A percentile compares a stretch with the other conserved stretches of the same genome.
Conservation (phyloP, 2,329 filamentous ascomycete species). For the Apiospora pterosperma region DNA sequence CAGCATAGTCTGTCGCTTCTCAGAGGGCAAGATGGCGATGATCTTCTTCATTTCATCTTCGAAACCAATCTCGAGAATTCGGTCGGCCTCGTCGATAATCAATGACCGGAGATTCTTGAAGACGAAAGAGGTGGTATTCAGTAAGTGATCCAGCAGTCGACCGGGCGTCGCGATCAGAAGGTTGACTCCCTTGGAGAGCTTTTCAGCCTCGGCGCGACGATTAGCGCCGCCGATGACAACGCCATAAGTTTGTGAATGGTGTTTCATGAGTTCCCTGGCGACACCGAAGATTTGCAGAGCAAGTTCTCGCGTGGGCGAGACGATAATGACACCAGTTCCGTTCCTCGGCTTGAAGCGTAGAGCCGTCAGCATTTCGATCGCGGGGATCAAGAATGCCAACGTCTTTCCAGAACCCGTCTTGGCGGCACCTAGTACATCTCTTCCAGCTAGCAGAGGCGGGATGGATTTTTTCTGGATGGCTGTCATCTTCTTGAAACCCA, state of each 20-base stretch:
- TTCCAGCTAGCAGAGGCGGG: slow-evolving; percentile 81
- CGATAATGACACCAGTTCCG: slow-evolving; percentile 76
- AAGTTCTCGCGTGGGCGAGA: slow-evolving; percentile 89
- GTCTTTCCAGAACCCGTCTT: slow-evolving; percentile 96
- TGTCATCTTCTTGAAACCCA: slow-evolving; percentile 95
- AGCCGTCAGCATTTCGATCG: slow-evolving; percentile 86
- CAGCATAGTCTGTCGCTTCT: slow-evolving; percentile 77
- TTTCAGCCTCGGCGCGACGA: slow-evolving; percentile 84
- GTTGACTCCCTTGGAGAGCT: slow-evolving; percentile 92
- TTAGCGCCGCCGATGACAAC: slow-evolving; percentile 97
- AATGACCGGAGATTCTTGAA: slow-evolving; percentile 93
- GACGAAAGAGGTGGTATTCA: slow-evolving; percentile 73
- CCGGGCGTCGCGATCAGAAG: slow-evolving; percentile 92
- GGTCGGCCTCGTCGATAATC: slow-evolving; percentile 94
- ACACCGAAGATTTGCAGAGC: slow-evolving; percentile 96
- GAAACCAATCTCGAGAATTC: slow-evolving; percentile 95
- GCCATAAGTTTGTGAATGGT: slow-evolving; percentile 91
- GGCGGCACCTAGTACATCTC: slow-evolving; percentile 89
- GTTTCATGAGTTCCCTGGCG: slow-evolving; percentile 85
- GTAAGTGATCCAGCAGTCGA: slow-evolving; percentile 86
- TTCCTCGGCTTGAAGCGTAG: slow-evolving; percentile 94
- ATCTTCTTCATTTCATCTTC: slow-evolving; percentile 98
- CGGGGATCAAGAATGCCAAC: slow-evolving; percentile 88
- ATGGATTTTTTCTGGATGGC: slow-evolving; percentile 88
- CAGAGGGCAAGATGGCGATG: slow-evolving; percentile 85